Conservation (phyloP, 2,329 filamentous ascomycete species). For the Epichloe sp. region DNA sequence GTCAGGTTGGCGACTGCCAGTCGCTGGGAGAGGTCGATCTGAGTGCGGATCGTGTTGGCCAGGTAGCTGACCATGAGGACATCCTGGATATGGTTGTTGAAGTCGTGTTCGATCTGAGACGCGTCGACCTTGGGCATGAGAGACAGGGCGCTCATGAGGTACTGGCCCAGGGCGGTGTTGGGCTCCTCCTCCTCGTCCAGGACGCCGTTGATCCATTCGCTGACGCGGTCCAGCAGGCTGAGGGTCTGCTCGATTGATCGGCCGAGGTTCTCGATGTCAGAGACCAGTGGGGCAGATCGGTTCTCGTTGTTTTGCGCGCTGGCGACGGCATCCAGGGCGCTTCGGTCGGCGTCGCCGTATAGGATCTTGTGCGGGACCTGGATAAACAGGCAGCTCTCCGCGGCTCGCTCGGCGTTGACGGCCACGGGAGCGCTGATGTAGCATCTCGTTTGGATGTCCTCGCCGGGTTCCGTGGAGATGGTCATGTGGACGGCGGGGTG, state of each 20-base stretch:
- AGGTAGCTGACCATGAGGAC: constrained; percentile 96
- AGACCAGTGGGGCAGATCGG: constrained; percentile 58
- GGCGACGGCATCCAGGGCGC: constrained; percentile 67
- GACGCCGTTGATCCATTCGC: constrained; percentile 83
- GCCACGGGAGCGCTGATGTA: constrained; percentile 95
- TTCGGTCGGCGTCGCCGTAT: constrained; percentile 61
- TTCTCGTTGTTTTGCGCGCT: constrained; percentile 68
- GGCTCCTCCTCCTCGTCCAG: constrained; percentile 87
- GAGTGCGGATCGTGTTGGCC: constrained; percentile 95
- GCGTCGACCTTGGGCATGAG: constrained; percentile 90
- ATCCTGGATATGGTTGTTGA: constrained; percentile 99
- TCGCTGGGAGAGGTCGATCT: constrained; percentile 95
- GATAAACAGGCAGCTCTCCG: constrained; percentile 94
- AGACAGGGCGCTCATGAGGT: constrained; percentile 84
- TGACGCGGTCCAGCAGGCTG: constrained; percentile 79
- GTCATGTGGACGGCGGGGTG: constrained; percentile 97
- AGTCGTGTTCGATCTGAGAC: constrained; percentile 85
- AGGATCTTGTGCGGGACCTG: constrained; percentile 91
- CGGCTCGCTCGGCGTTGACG: constrained; percentile 85
- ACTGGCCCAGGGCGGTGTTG: constrained; percentile 85
- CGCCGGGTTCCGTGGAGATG: constrained; percentile 76
- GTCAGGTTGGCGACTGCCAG: constrained; percentile 66
- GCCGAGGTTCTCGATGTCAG: constrained; percentile 83
- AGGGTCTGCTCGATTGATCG: constrained; percentile 77
- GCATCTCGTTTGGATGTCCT: constrained; percentile 78